Conservation (phyloP, 2,329 filamentous ascomycete species). For the Cladosporium sp. region DNA sequence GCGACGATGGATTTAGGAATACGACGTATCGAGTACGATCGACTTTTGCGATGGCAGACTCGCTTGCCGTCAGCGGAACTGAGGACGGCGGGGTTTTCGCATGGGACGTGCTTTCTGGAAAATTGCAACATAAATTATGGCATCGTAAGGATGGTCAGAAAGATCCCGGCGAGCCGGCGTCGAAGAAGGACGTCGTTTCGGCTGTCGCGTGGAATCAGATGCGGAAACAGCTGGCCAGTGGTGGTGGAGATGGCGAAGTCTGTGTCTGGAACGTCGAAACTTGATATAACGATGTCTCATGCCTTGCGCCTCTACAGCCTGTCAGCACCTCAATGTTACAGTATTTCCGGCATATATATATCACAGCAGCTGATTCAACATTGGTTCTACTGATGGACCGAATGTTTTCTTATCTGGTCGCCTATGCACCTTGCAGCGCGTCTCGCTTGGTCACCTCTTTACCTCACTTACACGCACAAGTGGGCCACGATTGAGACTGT, state of each 20-base stretch:
- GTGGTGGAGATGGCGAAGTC: constrained; percentile 45
- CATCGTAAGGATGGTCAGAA: constrained; percentile 30
- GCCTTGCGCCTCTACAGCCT: too few relatives aligned
- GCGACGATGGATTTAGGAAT: constrained; percentile 56
- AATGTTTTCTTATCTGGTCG: too few relatives aligned
- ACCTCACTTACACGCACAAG: too few relatives aligned
- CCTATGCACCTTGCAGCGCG: too few relatives aligned
- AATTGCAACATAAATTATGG: constrained; percentile 58
- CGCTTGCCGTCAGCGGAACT: constrained; percentile 74
- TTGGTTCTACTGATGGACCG: too few relatives aligned
- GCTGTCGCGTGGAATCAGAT: constrained; percentile 45
- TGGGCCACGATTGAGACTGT: too few relatives aligned
- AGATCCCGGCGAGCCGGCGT: constrained; percentile 31
- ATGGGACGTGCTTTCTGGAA: constrained; percentile 80
- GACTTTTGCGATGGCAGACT: constrained; percentile 70
- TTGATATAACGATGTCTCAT: neutral
- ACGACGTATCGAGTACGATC: constrained; percentile 70
- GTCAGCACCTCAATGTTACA: too few relatives aligned
- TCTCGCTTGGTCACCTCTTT: too few relatives aligned
- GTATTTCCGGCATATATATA: too few relatives aligned
- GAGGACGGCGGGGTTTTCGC: constrained; percentile 71
- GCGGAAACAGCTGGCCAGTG: constrained; percentile 46
- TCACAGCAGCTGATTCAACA: too few relatives aligned
- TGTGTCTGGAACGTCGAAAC: constrained; percentile 29
- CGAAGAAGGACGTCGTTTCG: constrained; percentile 44